These are phyloP conservation scores for Austropuccinia psidii DNA, from an alignment of 1,284 basidiomycete species.

Conservation along the genomic window DNA sequence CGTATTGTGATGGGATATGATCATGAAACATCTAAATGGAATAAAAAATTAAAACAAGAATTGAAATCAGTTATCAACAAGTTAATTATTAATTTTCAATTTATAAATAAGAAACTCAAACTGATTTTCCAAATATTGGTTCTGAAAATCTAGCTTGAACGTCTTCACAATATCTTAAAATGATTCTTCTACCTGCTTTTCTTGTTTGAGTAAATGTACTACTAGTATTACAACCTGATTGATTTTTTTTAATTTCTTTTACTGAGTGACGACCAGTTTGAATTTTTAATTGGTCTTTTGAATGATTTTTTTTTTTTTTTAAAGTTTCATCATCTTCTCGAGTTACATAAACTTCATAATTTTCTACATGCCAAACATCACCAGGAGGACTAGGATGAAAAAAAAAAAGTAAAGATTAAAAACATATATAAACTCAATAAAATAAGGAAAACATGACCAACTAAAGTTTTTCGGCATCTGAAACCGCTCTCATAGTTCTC, in stretches of 20 bases:
- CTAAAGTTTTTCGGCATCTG: slow-evolving; percentile 51
- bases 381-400: slow-evolving; percentile 10
- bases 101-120: neutral
- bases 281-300: too few relatives aligned
- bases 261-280: too few relatives aligned
- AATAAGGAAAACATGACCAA: slow-evolving; percentile 48
- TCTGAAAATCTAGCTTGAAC: slow-evolving; percentile 52
- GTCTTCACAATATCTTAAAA: slow-evolving; percentile 50
- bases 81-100: neutral
- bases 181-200: slow-evolving; percentile 49
- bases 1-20: slow-evolving; percentile 30
- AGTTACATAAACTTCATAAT: slow-evolving; percentile 49
- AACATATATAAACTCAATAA: slow-evolving; percentile 37
- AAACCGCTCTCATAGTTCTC: slow-evolving; percentile 50
- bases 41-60: neutral
- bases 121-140: slow-evolving; percentile 46
- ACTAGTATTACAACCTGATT: too few relatives aligned
- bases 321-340: slow-evolving; percentile 36
- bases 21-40: slow-evolving; percentile 26
- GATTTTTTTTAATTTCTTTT: too few relatives aligned
- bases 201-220: neutral
- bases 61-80: neutral
- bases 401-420: neutral
- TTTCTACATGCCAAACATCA: slow-evolving; percentile 45
- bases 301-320: neutral